Evolutionary conservation across 75 land plant species (phyloP), one percentile per base, ranked within the genome.

Genomic region (Picea sitchensis): DNA sequence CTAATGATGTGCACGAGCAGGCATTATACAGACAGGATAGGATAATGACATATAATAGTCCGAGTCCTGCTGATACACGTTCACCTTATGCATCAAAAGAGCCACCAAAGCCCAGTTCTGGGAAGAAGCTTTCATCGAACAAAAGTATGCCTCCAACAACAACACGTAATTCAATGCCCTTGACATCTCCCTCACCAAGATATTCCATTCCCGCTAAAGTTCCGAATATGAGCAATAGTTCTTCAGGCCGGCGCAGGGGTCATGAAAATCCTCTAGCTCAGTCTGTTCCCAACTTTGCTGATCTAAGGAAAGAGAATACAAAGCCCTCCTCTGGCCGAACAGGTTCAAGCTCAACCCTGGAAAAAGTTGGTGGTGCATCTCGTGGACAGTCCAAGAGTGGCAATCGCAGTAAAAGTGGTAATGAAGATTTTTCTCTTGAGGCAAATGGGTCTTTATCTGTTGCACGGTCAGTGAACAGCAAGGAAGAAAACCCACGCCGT

Each of bases 241-340:
- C 74, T 71, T 78, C 87, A 78, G 84, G 81, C 32, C 89, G 78
- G 78, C 87, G 84, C 73, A 79, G 80, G 80, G 58, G 36, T 3
- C 51, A 47, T n/a, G 56, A 38, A 71, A 71, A 71, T 71, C 74
- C 51, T 44, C 23, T 71, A 47, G 74, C 51, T 71, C 74, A 18
- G 44, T 71, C 74, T 15, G 44, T 71, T 44, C 60, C 65, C 20
- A 71, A 71, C 59, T 83, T 83, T 23, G 59, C 82, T 57, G 82
- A 83, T 31, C 30, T 83, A 44, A 83, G 67, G 82, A 82, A 82
- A 34, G 83, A 82, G 30, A 83, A 81, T 58, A n/a, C 54, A 32
- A 79, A 69, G 56, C 62, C 65, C 30, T 65, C 32, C 30, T 56
- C 76, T 47, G 84, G 82, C 44, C 81, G 62, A 75, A 14, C 61